Evolutionary conservation across 2,329 filamentous ascomycete genomes (phyloP).

Genomic region (Penicillium polonicum): DNA sequence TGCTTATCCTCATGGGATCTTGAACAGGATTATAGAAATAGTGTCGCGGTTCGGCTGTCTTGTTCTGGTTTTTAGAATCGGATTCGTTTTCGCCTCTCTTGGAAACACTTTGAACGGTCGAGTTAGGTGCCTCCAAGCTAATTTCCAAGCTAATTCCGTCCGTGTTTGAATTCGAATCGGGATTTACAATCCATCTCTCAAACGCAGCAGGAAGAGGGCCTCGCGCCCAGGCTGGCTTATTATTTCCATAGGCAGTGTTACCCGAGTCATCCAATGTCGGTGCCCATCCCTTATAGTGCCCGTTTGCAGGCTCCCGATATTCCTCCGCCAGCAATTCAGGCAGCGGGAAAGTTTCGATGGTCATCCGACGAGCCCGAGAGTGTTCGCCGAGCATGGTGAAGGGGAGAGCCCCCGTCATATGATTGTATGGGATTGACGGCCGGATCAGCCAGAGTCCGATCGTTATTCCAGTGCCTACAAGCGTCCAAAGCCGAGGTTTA

Average conservation of each 20-base stretch:
- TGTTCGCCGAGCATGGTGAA: constrained; percentile 23
- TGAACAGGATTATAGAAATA: constrained; percentile 29
- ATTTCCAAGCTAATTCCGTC: neutral
- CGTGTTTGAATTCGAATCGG: neutral
- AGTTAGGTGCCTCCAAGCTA: neutral
- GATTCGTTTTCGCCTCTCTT: neutral
- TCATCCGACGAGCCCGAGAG: constrained; percentile 5
- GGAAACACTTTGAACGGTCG: neutral
- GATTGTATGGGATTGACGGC: constrained; percentile 30
- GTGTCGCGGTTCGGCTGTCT: constrained; percentile 1
- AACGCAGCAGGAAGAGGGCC: constrained; percentile 28
- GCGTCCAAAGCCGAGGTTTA: constrained; percentile 19
- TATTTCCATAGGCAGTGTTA: constrained; percentile 4
- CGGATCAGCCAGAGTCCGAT: constrained; percentile 24
- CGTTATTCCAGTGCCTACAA: constrained; percentile 14
- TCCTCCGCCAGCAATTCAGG: constrained; percentile 22
- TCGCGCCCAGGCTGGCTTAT: constrained; percentile 26
- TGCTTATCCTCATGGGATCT: constrained; percentile 32
- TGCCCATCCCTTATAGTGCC: constrained; percentile 32
- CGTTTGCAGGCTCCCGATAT: constrained; percentile 24
- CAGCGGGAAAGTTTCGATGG: constrained; percentile 26
- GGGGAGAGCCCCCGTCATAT: constrained; percentile 32
- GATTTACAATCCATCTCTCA: constrained; percentile 22
- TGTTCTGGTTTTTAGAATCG: neutral
- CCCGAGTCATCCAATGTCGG: constrained; percentile 20